A percentile compares a stretch with the other conserved stretches of the same genome.
Conservation (phyloP, 768 basidiomycete genomes). For the Tylopilus balloui region DNA sequence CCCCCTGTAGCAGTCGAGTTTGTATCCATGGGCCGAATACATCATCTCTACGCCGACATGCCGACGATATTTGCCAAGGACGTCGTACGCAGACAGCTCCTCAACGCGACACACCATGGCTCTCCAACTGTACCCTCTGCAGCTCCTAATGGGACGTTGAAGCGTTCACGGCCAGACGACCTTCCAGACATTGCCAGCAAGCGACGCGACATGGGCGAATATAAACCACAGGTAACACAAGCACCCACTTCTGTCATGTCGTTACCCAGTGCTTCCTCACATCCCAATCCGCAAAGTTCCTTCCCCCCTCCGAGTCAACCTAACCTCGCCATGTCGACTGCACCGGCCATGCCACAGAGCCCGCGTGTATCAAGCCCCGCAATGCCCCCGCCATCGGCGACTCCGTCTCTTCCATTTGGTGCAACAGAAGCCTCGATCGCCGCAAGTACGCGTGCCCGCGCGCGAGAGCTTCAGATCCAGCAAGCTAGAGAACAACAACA, state of each 20-base stretch:
- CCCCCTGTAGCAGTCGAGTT: conserved; percentile 50
- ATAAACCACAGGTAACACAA: conserved; percentile 43
- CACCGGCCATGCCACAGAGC: conserved; percentile 24
- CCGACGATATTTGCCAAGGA: conserved; percentile 61
- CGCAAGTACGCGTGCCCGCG: conserved; percentile 31
- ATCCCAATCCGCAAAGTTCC: conserved; percentile 21
- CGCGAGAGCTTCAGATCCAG: conserved; percentile 34
- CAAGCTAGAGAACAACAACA: conserved; percentile 34
- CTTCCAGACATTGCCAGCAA: conserved; percentile 46
- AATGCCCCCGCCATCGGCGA: conserved; percentile 25
- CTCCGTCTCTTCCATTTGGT: conserved; percentile 31
- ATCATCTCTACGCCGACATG: conserved; percentile 58
- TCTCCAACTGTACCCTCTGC: conserved; percentile 18
- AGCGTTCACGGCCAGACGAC: conserved; percentile 62
- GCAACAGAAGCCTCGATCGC: conserved; percentile 34
- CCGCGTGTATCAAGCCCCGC: conserved; percentile 34
- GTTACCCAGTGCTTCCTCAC: conserved; percentile 13
- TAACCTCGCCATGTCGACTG: conserved; percentile 9
- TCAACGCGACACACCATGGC: conserved; percentile 27
- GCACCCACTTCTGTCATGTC: conserved; percentile 30
- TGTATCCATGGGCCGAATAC: conserved; percentile 53
- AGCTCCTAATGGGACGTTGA: conserved; percentile 37
- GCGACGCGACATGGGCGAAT: conserved; percentile 67
- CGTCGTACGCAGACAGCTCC: conserved; percentile 41
- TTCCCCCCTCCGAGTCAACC: conserved; percentile 20